Percentiles rank a stretch among this genome's conserved stretches.
These are phyloP conservation scores for Pichia sp. DNA, from an alignment of 1,139 yeast species.

Conservation along the genomic window DNA sequence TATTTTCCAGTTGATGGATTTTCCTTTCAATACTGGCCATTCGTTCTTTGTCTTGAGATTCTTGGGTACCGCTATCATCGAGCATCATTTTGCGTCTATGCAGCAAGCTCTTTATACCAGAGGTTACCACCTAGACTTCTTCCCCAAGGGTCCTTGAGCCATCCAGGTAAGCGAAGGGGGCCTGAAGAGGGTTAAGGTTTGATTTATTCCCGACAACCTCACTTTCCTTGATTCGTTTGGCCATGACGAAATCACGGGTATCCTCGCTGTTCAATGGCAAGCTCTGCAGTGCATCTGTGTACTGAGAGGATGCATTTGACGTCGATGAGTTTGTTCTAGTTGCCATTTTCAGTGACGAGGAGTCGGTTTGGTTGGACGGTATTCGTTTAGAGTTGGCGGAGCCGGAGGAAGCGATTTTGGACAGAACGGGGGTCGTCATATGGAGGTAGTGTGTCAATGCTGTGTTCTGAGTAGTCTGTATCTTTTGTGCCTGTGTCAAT, in stretches of 20 bases:
- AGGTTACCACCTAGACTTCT: neutral
- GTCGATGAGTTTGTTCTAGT: neutral
- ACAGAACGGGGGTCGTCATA: neutral
- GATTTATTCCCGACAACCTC: constrained; percentile 14
- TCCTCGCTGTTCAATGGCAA: neutral
- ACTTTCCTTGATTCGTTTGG: constrained; percentile 13
- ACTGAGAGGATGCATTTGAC: neutral
- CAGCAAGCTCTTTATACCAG: neutral
- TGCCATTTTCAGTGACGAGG: neutral
- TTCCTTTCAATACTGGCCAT: constrained; percentile 11
- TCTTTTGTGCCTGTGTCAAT: no score
- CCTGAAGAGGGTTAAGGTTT: constrained; percentile 13
- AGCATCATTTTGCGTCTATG: neutral
- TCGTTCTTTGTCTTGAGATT: constrained; percentile 8
- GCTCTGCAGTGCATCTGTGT: neutral
- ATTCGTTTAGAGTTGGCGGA: neutral
- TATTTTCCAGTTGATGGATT: constrained; percentile 6
- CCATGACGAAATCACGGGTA: constrained; percentile 12
- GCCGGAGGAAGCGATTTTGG: neutral
- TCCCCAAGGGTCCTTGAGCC: constrained; percentile 8
- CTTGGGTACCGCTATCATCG: constrained; percentile 12
- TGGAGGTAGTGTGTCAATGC: no score
- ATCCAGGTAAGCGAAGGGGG: constrained; percentile 16
- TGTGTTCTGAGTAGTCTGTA: no score
- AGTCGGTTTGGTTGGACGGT: neutral